Conservation (phyloP, 164 flowering plant genomes). For the Malania oleifera region DNA sequence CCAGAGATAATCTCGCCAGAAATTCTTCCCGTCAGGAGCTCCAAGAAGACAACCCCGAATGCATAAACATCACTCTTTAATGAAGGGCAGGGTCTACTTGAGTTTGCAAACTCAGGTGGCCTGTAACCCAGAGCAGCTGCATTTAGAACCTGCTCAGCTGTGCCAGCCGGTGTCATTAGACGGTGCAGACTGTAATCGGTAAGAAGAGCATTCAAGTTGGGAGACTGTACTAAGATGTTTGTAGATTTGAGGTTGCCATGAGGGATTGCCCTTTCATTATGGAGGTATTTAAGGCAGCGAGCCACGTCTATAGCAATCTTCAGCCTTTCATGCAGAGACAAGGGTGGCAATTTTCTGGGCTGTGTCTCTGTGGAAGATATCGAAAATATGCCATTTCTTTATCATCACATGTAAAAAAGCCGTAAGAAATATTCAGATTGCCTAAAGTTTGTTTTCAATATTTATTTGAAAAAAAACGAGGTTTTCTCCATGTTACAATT, state of each 20-base stretch:
- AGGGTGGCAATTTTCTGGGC: constrained; percentile 30
- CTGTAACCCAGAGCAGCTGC: constrained; percentile 74
- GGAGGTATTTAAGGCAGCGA: constrained; percentile 60
- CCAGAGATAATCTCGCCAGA: constrained; percentile 53
- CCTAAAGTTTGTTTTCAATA: no score
- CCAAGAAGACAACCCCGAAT: constrained; percentile 64
- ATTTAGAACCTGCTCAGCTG: constrained; percentile 63
- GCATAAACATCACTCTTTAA: constrained; percentile 76
- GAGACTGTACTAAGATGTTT: constrained; percentile 48
- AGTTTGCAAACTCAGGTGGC: constrained; percentile 73
- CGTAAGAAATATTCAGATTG: no score
- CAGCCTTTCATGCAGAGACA: constrained; percentile 41
- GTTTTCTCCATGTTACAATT: no score
- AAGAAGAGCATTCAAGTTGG: constrained; percentile 34
- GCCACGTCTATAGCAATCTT: constrained; percentile 51
- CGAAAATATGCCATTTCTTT: no score
- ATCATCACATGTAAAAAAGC: no score
- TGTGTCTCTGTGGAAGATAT: constrained; percentile 35
- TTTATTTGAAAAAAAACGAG: no score
- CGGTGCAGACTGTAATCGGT: constrained; percentile 80
- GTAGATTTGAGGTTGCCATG: constrained; percentile 81
- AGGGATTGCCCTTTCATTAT: constrained; percentile 60
- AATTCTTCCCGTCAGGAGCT: constrained; percentile 61
- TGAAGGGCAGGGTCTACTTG: constrained; percentile 69
- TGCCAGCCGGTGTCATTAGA: constrained; percentile 61